These are phyloP conservation scores for Pseudonectria foliicola DNA, from an alignment of 2,329 filamentous ascomycete species.

Conservation along the genomic window DNA sequence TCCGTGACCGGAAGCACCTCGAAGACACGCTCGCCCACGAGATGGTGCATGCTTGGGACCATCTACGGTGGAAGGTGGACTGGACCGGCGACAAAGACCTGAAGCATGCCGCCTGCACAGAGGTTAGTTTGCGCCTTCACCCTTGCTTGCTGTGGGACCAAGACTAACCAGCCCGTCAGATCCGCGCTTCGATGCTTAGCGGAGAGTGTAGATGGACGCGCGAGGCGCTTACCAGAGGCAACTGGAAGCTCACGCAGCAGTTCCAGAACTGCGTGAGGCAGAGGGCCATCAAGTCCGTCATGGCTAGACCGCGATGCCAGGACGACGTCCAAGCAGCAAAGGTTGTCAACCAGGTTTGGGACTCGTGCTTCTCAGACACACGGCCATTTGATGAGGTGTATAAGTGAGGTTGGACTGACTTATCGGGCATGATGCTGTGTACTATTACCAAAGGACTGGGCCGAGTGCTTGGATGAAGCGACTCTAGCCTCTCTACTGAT, in stretches of 20 bases:
- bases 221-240: conserved; percentile 76
- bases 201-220: conserved; percentile 88
- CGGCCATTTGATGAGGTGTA: conserved; percentile 97
- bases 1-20: conserved; percentile 70
- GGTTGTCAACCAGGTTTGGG: conserved; percentile 97
- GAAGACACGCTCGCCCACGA: conserved; percentile 95
- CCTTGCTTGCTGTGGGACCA: too few species aligned
- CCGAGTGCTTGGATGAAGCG: background rate
- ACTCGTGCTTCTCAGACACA: conserved; percentile 91
- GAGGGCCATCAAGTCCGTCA: conserved; percentile 73
- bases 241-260: conserved; percentile 86
- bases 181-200: conserved; percentile 84
- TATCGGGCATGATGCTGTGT: too few species aligned
- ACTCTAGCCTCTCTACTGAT: conserved; percentile 3
- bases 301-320: conserved; percentile 70
- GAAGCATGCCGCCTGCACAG: conserved; percentile 86
- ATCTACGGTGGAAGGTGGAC: conserved; percentile 85
- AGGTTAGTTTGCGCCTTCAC: conserved; percentile 47
- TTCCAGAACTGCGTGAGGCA: conserved; percentile 86
- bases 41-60: conserved; percentile 96
- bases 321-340: conserved; percentile 80
- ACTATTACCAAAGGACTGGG: too few species aligned
- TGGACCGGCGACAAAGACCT: conserved; percentile 64
- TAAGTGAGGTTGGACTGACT: conserved; percentile 41
- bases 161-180: conserved; percentile 48